phyloP scores from a whole-genome alignment of 495 filamentous ascomycete species.

The Delitschia confertaspora region DNA sequence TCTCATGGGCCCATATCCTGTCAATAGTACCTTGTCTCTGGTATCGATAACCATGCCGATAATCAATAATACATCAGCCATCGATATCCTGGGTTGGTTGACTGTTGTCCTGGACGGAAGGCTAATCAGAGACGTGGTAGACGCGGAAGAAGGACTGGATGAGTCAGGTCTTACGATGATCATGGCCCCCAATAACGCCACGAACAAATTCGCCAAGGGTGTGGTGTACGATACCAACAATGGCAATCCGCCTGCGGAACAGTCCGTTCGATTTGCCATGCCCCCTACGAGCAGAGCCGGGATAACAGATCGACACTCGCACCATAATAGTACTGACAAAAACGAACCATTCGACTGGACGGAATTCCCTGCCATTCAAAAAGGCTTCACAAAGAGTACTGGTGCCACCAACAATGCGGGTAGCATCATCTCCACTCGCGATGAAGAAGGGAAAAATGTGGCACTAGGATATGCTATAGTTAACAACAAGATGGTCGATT shows the following conservation, averaged over 20 bases:
- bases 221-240: conserved; percentile 25
- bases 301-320: conserved; percentile 40
- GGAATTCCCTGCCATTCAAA: conserved; percentile 47
- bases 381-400: conserved; percentile 43
- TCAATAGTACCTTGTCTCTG: conserved; percentile 65
- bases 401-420: conserved; percentile 49
- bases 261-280: conserved; percentile 38
- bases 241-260: conserved; percentile 12
- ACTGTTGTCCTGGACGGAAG: conserved; percentile 59
- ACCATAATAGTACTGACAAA: conserved; percentile 38
- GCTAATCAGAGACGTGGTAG: conserved; percentile 49
- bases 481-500: conserved; percentile 56
- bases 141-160: conserved; percentile 58
- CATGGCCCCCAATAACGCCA: conserved; percentile 52
- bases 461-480: conserved; percentile 65
- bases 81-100: conserved; percentile 63
- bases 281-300: conserved; percentile 28
- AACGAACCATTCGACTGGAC: conserved; percentile 48
- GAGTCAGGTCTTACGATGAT: conserved; percentile 57
- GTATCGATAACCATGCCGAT: conserved; percentile 73
- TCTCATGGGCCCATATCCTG: conserved; percentile 56
- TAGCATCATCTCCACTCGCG: conserved; percentile 54
- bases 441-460: conserved; percentile 56
- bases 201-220: conserved; percentile 52
- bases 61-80: conserved; percentile 48